Evolutionary conservation across 2,329 filamentous ascomycete species (phyloP).

Genomic region (Cryphonectria parasitica): DNA sequence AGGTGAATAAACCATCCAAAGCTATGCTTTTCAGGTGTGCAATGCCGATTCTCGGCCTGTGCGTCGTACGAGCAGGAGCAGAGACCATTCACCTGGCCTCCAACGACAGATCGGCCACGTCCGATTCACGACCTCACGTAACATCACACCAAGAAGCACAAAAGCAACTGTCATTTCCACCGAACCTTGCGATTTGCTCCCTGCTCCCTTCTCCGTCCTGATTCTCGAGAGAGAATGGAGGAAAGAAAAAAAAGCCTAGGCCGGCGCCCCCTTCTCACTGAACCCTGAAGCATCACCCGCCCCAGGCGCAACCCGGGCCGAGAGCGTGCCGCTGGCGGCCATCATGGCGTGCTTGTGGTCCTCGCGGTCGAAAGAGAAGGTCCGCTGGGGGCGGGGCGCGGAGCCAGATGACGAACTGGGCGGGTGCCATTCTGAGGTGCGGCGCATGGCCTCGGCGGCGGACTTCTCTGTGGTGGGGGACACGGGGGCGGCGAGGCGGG

Average conservation of each 20-base stretch:
- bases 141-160: not conserved
- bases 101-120: not conserved
- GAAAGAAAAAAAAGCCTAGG: not conserved
- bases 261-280: not conserved
- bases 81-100: not conserved
- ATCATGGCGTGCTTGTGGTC: constrained; percentile 60
- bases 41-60: not conserved
- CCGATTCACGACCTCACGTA: not conserved
- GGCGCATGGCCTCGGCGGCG: constrained; percentile 38
- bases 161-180: not conserved
- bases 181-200: too few relatives aligned
- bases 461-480: constrained; percentile 30
- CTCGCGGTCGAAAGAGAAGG: constrained; percentile 59
- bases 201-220: not conserved
- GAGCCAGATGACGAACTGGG: constrained; percentile 11
- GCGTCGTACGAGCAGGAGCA: not conserved
- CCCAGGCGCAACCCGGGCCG: constrained; percentile 31
- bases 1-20: not conserved
- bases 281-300: not conserved
- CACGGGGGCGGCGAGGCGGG: constrained; percentile 30
- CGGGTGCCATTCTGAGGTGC: constrained; percentile 52
- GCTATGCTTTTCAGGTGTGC: not conserved
- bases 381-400: constrained; percentile 46
- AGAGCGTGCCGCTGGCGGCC: constrained; percentile 32
- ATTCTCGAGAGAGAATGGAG: not conserved